Conservation (phyloP, 2,329 filamentous ascomycete species). For the Verticillium alfalfae region DNA sequence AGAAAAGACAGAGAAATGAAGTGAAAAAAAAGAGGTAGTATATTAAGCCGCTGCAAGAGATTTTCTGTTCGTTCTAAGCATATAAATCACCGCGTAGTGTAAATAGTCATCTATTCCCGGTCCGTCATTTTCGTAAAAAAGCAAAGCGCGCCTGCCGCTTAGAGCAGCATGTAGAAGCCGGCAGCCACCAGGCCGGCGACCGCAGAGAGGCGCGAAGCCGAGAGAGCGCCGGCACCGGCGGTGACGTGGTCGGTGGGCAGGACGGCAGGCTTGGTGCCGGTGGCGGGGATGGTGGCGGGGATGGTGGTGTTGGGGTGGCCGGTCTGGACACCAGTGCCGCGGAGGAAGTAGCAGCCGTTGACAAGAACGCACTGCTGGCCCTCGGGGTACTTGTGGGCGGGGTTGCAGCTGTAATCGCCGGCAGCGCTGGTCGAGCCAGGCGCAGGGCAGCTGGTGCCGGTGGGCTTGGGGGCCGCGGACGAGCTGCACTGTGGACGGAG, state of each 20-base stretch:
- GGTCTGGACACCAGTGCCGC: neutral
- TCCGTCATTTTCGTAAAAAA: no score
- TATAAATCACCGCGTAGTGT: no score
- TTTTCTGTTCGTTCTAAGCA: no score
- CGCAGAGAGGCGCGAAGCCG: neutral
- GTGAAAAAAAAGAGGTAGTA: no score
- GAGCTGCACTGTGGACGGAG: neutral
- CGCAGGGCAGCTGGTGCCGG: constrained; percentile 1
- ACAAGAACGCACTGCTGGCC: constrained; percentile 11
- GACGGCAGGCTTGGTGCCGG: neutral
- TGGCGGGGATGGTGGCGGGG: neutral
- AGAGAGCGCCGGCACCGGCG: neutral
- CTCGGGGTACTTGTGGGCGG: constrained; percentile 13
- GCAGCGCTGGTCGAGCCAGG: constrained; percentile 6
- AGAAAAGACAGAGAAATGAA: no score
- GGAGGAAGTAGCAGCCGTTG: constrained; percentile 11
- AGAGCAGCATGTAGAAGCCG: neutral
- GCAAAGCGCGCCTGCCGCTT: neutral
- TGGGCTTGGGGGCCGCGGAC: neutral
- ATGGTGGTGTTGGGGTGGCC: neutral
- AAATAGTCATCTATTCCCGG: no score
- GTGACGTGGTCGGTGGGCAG: neutral
- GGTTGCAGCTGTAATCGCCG: constrained; percentile 15
- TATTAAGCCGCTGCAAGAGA: no score
- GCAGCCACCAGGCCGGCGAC: neutral